Conservation (phyloP, 768 basidiomycete species). For the Suillus discolor region DNA sequence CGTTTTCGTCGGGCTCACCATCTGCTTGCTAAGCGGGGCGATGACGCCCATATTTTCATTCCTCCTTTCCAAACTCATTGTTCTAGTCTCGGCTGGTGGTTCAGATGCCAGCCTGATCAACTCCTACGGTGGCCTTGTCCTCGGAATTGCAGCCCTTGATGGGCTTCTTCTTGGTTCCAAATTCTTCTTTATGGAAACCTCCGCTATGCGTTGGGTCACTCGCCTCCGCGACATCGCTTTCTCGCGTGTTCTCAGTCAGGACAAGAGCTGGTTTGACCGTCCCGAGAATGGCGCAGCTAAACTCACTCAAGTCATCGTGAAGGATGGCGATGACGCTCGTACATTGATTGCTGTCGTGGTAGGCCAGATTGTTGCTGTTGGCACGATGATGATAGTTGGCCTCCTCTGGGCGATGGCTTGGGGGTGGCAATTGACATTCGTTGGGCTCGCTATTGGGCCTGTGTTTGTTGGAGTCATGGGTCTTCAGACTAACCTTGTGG, state of each 20-base stretch:
- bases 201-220: conserved; percentile 76
- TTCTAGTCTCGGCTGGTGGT: conserved; percentile 72
- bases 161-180: conserved; percentile 76
- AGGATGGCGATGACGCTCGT: conserved; percentile 89
- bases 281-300: conserved; percentile 56
- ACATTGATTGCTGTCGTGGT: conserved; percentile 73
- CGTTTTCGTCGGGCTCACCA: conserved; percentile 66
- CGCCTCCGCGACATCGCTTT: conserved; percentile 60
- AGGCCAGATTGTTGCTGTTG: conserved; percentile 71
- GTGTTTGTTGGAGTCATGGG: conserved; percentile 79
- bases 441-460: conserved; percentile 85
- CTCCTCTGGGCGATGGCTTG: conserved; percentile 85
- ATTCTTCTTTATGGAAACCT: conserved; percentile 78
- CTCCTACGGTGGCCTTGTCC: conserved; percentile 69
- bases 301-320: conserved; percentile 77
- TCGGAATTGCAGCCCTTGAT: conserved; percentile 74
- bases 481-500: conserved; percentile 71
- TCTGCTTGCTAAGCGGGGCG: conserved; percentile 75
- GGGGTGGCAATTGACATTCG: conserved; percentile 93
- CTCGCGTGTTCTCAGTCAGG: conserved; percentile 67
- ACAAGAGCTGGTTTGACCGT: conserved; percentile 87
- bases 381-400: conserved; percentile 81
- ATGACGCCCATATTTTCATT: conserved; percentile 93
- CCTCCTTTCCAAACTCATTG: conserved; percentile 81
- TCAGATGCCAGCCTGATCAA: conserved; percentile 63